Evolutionary conservation across 495 filamentous ascomycete species (phyloP), one percentile per base, ranked within the genome.

Genomic region (Lophium mytilinum): DNA sequence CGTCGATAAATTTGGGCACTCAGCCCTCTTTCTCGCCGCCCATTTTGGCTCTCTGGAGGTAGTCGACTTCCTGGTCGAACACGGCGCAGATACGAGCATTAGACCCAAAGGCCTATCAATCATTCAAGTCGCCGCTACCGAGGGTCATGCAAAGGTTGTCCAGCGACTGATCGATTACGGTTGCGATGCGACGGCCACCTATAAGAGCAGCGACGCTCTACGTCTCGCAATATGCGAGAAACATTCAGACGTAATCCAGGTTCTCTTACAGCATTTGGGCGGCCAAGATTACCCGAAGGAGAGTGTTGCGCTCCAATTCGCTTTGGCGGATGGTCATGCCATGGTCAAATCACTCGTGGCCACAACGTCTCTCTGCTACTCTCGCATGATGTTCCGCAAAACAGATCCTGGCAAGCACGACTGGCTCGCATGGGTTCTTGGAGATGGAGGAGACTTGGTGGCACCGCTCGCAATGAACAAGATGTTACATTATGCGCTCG

Each of bases 401-500:
- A 8, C 8, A 12, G 17, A 14, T 9, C 37, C 17, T 17, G 35
- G 36, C 9, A 30, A 55, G 24, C 50, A 33, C 19, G 45, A 24
- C 11, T 60, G 57, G 57, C 49, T 60, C 12, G 7, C 14, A 9
- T 60, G 57, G 57, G 57, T 49, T 11, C 41, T 60, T 18, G 34
- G 50, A 11, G 51, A 54, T 21, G 57, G 57, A 37, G 57, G 57
- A 12, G 14, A 37, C 9, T 21, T 60, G 10, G 21, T 60, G n/a
- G 42, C 42, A 33, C 50, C 14, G 21, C 9, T 17, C 8, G 57
- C 57, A 10, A 30, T 49, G 35, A 24, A 33, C 9, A 60, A 50
- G 39, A 41, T 60, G 52, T 37, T 60, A 12, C 57, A 60, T 17
- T 46, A 34, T 37, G 57, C 57, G n/a, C 43, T 60, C 24, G 57